Evolutionary conservation across 208 protist species (phyloP).

Genomic region (Acanthamoeba quina): DNA sequence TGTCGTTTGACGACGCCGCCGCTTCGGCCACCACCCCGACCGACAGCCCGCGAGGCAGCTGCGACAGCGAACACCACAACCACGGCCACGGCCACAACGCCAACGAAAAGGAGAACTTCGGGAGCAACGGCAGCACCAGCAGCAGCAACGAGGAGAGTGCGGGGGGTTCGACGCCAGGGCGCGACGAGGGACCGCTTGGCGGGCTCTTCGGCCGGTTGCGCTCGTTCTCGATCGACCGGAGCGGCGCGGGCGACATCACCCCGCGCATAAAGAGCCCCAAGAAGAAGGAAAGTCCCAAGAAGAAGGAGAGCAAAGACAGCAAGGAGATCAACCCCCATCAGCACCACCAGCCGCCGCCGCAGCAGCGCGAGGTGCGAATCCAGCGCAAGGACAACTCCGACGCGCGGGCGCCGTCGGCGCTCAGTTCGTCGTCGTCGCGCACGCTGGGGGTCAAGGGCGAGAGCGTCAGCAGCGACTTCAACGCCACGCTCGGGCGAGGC

Average conservation of each 20-base stretch:
- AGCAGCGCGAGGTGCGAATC: too few species aligned
- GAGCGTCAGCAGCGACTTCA: background rate
- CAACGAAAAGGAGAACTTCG: background rate
- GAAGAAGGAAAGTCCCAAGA: background rate
- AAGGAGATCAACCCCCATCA: background rate
- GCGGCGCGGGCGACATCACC: background rate
- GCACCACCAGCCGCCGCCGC: too few species aligned
- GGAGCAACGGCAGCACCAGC: background rate
- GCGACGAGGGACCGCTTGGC: background rate
- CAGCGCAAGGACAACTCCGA: background rate
- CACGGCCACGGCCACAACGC: background rate
- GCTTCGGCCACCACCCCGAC: background rate
- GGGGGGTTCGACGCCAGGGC: background rate
- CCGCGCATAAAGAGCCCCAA: background rate
- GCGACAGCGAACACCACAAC: background rate
- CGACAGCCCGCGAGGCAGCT: background rate
- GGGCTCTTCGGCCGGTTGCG: background rate
- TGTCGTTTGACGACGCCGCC: constrained; percentile 21
- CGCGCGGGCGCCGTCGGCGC: background rate
- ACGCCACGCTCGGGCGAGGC: background rate
- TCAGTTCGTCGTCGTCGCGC: constrained; percentile 8
- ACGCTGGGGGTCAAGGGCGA: background rate
- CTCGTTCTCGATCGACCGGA: constrained; percentile 4
- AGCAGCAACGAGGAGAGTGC: background rate
- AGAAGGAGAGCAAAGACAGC: background rate